Evolutionary conservation across 148 eudicot genomes (phyloP), one percentile per base, ranked within the genome.

Genomic region (Arbutus unedo): DNA sequence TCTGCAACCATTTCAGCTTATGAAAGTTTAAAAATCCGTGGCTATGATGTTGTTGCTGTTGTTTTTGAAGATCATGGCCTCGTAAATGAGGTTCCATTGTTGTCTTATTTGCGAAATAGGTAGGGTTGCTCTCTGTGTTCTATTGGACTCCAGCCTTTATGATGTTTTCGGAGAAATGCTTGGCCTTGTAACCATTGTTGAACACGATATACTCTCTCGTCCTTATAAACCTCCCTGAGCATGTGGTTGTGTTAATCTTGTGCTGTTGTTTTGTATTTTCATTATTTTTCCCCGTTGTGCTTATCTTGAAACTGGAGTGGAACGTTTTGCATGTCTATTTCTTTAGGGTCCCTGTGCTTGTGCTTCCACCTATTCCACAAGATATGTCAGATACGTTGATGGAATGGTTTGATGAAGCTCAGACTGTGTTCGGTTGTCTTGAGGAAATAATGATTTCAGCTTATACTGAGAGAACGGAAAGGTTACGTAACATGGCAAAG

Each of bases 1-100:
- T 94, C 99, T 25, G 93, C 88, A 80, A 96, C 99, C 7, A 85
- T 96, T 59, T 93, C 99, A 85, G 99, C 99, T 55, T 96, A 90
- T 80, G 99, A 96, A 87, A 92, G 90, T 85, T 88, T 96, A 78
- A 94, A 87, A 88, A 90, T 94, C 70, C 97, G 98, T 76, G 99
- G 99, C 78, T 96, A 94, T 89, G 99, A 96, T 86, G 94, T 94
- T 82, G 96, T 76, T 82, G 99, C 96, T 73, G 80, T 96, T 82
- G 86, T 96, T 81, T 87, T 96, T 53, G 96, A 93, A 90, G 97
- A 96, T 84, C 87, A 90, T 64, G 96, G 97, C 50, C 94, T 96
- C 59, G 83, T 77, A 77, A 96, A 96, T 85, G 92, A 96, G 74
- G 84, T 84, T 59, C 91, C 97, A 78, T 82, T 96, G 82, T 53